Percentiles rank a stretch among this genome's conserved stretches.
phyloP scores from a whole-genome alignment of 805 yeast species.

The Zygosaccharomyces bailii region DNA sequence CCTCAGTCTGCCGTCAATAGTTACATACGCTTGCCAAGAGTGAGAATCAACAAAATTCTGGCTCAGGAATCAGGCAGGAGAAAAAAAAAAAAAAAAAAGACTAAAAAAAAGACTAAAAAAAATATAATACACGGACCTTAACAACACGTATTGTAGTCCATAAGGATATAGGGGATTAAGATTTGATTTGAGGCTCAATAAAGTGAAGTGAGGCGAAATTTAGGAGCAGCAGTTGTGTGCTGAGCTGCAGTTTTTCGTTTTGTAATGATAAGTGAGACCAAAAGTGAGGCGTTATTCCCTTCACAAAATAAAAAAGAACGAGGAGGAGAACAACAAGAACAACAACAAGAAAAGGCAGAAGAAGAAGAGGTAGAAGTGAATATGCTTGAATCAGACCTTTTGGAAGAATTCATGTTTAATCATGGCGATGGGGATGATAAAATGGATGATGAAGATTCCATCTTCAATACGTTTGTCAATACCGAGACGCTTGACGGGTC shows the following conservation, averaged over 20 bases:
- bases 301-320: conserved; percentile 3
- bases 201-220: neutral
- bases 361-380: conserved; percentile 12
- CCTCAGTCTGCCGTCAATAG: neutral
- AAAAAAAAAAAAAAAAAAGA: neutral
- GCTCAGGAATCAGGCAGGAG: neutral
- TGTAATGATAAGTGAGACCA: conserved; percentile 7
- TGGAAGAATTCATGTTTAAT: conserved; percentile 28
- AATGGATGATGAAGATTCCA: conserved; percentile 24
- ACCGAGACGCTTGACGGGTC: conserved; percentile 21
- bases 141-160: neutral
- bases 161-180: neutral
- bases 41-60: neutral
- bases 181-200: neutral
- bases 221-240: neutral
- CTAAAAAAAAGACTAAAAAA: no score
- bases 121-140: neutral
- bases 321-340: conserved; percentile 7
- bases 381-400: conserved; percentile 26
- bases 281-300: conserved; percentile 9
- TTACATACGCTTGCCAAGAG: neutral
- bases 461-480: conserved; percentile 26
- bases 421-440: conserved; percentile 7
- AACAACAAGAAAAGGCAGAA: neutral
- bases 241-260: neutral